Evolutionary conservation across 345 rosid genomes (phyloP).

Genomic region (Noccaea caerulescens): DNA sequence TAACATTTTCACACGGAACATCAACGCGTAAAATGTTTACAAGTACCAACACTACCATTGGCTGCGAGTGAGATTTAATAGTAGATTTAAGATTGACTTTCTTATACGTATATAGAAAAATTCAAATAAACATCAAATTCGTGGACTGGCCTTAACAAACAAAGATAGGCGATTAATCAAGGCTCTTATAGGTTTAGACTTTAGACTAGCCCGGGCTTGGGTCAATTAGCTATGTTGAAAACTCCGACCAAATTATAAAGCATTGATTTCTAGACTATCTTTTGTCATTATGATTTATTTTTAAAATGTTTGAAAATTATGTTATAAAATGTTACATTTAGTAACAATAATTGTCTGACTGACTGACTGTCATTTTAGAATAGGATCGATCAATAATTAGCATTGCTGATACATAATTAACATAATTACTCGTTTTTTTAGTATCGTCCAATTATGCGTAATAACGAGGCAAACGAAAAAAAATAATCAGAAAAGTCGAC

Average conservation of each 20-base stretch:
- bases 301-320: too few relatives aligned
- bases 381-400: too few relatives aligned
- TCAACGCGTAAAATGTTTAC: not conserved
- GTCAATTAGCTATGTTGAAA: not conserved
- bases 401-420: too few relatives aligned
- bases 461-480: not conserved
- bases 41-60: not conserved
- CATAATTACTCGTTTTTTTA: too few relatives aligned
- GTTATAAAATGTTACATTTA: too few relatives aligned
- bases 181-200: slow-evolving; percentile 26
- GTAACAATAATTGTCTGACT: too few relatives aligned
- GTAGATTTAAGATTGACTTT: not conserved
- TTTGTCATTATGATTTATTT: not conserved
- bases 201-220: slow-evolving; percentile 11
- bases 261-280: not conserved
- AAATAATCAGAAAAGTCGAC: not conserved
- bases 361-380: too few relatives aligned
- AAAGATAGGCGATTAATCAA: slow-evolving; percentile 24
- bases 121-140: slow-evolving; percentile 24
- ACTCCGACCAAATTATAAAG: not conserved
- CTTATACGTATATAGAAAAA: not conserved
- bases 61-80: not conserved
- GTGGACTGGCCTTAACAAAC: slow-evolving; percentile 9
- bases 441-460: not conserved
- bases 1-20: not conserved